phyloP scores from a whole-genome alignment of 495 filamentous ascomycete genomes.

The Aspergillus bertholletiae region DNA sequence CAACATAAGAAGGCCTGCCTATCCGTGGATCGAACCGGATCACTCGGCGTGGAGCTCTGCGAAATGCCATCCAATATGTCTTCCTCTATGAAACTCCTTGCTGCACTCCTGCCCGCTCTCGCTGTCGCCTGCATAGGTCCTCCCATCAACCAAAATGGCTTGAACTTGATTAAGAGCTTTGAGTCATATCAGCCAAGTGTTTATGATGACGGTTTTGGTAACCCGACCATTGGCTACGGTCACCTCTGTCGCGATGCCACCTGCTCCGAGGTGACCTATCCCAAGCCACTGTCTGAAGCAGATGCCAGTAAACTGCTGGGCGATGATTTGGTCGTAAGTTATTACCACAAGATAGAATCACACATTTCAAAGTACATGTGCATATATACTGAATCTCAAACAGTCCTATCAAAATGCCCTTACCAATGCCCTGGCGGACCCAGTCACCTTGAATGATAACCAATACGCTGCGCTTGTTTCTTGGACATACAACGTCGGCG shows the following conservation, averaged over 20 bases:
- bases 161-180: constrained; percentile 37
- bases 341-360: too few species aligned
- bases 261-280: constrained; percentile 43
- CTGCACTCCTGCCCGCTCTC: constrained; percentile 11
- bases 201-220: constrained; percentile 39
- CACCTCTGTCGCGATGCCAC: constrained; percentile 40
- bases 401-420: constrained; percentile 21
- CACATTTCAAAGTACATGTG: too few species aligned
- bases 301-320: constrained; percentile 38
- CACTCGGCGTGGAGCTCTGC: too few species aligned
- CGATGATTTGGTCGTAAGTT: constrained; percentile 36
- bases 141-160: constrained; percentile 30
- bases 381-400: neutral
- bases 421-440: constrained; percentile 12
- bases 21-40: too few species aligned
- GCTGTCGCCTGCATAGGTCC: constrained; percentile 27
- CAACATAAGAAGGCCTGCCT: too few species aligned
- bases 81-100: constrained; percentile 5
- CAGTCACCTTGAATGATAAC: constrained; percentile 25
- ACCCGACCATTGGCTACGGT: constrained; percentile 50
- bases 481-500: constrained; percentile 21
- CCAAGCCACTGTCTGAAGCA: constrained; percentile 37
- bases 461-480: constrained; percentile 23
- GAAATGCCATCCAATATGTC: too few species aligned
- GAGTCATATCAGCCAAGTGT: constrained; percentile 30